Evolutionary conservation across 192 early-diverging fungal genomes (phyloP).

Genomic region (Coemansia sp.): DNA sequence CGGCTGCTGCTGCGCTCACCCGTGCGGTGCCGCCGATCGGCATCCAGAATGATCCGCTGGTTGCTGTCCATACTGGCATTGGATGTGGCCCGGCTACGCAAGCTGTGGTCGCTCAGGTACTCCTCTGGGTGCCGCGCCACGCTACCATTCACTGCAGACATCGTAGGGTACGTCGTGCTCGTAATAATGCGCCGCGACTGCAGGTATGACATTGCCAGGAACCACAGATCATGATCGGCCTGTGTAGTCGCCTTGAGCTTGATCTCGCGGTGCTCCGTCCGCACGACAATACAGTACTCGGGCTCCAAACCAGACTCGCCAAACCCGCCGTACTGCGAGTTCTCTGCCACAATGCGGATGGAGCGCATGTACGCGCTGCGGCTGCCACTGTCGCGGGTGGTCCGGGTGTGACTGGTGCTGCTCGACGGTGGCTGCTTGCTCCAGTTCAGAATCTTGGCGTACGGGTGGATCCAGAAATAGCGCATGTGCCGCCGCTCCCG

Average conservation of each 20-base stretch:
- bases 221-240: slow-evolving; percentile 71
- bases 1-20: slow-evolving; percentile 36
- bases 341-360: slow-evolving; percentile 55
- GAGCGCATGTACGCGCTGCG: slow-evolving; percentile 63
- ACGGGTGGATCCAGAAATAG: slow-evolving; percentile 81
- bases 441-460: slow-evolving; percentile 76
- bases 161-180: slow-evolving; percentile 38
- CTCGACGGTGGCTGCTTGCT: slow-evolving; percentile 57
- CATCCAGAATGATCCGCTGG: slow-evolving; percentile 32
- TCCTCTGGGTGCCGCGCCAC: slow-evolving; percentile 2
- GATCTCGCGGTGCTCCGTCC: slow-evolving; percentile 66
- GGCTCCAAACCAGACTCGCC: slow-evolving; percentile 31
- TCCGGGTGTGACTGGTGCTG: slow-evolving; percentile 24
- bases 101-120: slow-evolving; percentile 28
- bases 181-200: slow-evolving; percentile 51
- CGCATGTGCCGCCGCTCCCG: slow-evolving; percentile 64
- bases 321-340: slow-evolving; percentile 5
- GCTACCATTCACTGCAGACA: slow-evolving; percentile 3
- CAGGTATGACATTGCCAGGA: slow-evolving; percentile 54
- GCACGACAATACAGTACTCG: slow-evolving; percentile 58
- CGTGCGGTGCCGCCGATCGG: slow-evolving; percentile 26
- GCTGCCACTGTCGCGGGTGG: slow-evolving; percentile 29
- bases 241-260: slow-evolving; percentile 67
- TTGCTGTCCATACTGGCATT: slow-evolving; percentile 26
- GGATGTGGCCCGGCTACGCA: slow-evolving; percentile 31